These are phyloP conservation scores for Termitomyces eurrhizus DNA, from an alignment of 768 basidiomycete species.

Conservation along the genomic window DNA sequence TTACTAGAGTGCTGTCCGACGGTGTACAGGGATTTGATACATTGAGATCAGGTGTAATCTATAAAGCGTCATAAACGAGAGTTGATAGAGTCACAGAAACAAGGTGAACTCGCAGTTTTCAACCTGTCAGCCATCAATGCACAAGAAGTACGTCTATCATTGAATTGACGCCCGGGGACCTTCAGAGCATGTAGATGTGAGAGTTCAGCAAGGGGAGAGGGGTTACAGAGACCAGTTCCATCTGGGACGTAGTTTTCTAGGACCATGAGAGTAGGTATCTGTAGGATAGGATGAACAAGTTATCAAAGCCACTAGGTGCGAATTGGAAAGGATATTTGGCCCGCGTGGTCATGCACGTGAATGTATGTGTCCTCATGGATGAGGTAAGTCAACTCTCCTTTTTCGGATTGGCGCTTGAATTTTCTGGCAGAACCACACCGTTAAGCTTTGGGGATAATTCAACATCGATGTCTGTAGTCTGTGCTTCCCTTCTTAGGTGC, in stretches of 20 bases:
- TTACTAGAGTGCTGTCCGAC: neutral
- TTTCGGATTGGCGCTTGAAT: neutral
- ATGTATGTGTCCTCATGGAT: neutral
- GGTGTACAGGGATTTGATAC: neutral
- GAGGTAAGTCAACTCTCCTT: no score
- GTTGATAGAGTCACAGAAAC: neutral
- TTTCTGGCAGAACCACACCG: neutral
- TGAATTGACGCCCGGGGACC: neutral
- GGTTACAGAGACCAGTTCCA: constrained; percentile 6
- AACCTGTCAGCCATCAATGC: constrained; percentile 5
- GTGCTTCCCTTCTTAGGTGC: neutral
- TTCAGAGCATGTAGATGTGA: constrained; percentile 6
- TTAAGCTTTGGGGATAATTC: no score
- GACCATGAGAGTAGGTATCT: constrained; percentile 5
- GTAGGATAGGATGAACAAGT: neutral
- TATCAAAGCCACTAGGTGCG: neutral
- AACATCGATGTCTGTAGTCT: neutral
- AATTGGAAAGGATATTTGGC: neutral
- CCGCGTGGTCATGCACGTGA: neutral
- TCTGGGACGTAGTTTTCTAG: constrained; percentile 8
- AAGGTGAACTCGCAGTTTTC: neutral
- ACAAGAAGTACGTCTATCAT: neutral
- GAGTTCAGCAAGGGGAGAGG: neutral
- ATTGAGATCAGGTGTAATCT: constrained; percentile 7
- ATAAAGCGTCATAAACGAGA: neutral